Percentiles rank a stretch among this genome's conserved stretches.
These are phyloP conservation scores for Phalaenopsis equestris DNA, from an alignment of 106 monocot genomes.

Conservation along the genomic window DNA sequence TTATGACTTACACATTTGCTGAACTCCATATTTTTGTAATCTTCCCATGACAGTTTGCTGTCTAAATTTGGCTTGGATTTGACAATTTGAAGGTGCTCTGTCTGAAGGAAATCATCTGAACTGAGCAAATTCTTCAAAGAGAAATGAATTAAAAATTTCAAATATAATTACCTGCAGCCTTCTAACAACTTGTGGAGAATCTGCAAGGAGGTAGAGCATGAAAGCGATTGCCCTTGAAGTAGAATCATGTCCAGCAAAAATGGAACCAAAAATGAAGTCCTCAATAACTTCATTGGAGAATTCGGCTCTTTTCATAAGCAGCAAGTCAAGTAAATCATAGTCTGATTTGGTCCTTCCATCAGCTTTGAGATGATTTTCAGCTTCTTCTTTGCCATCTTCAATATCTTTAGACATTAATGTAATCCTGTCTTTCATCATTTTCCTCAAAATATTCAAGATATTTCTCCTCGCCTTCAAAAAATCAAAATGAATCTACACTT, in stretches of 20 bases:
- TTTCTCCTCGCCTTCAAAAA: no score
- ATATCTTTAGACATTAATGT: not conserved
- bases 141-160: no score
- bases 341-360: not conserved
- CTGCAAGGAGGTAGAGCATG: slow-evolving; percentile 21
- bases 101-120: not conserved
- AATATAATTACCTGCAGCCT: slow-evolving; percentile 7
- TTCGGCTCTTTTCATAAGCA: slow-evolving; percentile 7
- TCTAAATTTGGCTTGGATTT: not conserved
- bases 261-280: slow-evolving; percentile 1
- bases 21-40: slow-evolving; percentile 19
- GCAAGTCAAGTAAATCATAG: slow-evolving; percentile 18
- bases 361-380: not conserved
- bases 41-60: slow-evolving; percentile 19
- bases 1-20: slow-evolving; percentile 7
- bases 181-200: slow-evolving; percentile 15
- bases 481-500: no score
- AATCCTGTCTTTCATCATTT: not conserved
- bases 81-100: slow-evolving; percentile 1
- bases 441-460: no score
- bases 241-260: slow-evolving; percentile 27
- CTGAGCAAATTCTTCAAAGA: no score
- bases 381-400: slow-evolving; percentile 10
- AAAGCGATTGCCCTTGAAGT: slow-evolving; percentile 13
- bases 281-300: slow-evolving; percentile 15